Percentiles rank a stretch among this genome's conserved stretches.
Conservation (phyloP, 768 basidiomycete species). For the Antrodiella citrinella region DNA sequence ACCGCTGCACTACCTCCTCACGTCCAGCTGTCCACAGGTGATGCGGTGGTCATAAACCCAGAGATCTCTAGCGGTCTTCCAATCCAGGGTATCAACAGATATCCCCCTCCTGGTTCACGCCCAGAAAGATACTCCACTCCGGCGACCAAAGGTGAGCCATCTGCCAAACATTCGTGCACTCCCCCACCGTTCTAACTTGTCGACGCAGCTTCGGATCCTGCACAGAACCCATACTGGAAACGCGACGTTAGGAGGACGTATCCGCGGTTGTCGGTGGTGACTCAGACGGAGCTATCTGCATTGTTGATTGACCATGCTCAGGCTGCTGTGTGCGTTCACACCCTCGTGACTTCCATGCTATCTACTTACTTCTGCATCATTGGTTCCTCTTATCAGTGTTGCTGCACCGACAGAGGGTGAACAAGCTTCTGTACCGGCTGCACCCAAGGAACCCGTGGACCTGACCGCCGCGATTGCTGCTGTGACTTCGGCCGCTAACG, state of each 20-base stretch:
- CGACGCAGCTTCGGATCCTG: slow-evolving; percentile 69
- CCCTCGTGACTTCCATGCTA: slow-evolving; percentile 3
- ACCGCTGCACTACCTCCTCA: not conserved
- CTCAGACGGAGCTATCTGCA: slow-evolving; percentile 73
- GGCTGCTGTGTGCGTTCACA: slow-evolving; percentile 47
- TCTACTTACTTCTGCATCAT: slow-evolving; percentile 6
- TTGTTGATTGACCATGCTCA: slow-evolving; percentile 77
- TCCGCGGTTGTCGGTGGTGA: slow-evolving; percentile 85
- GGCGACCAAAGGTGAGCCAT: slow-evolving; percentile 68
- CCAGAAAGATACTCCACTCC: slow-evolving; percentile 83
- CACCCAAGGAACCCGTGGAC: slow-evolving; percentile 40
- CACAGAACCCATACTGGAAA: slow-evolving; percentile 93
- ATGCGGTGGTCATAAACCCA: slow-evolving; percentile 77
- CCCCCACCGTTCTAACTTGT: slow-evolving; percentile 10
- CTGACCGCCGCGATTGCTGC: slow-evolving; percentile 67
- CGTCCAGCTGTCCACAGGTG: slow-evolving; percentile 41
- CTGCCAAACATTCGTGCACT: not conserved
- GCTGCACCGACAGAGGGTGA: slow-evolving; percentile 38
- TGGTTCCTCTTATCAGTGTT: slow-evolving; percentile 32
- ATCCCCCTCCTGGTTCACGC: slow-evolving; percentile 83
- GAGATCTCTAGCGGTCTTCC: slow-evolving; percentile 90
- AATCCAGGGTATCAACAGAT: slow-evolving; percentile 60
- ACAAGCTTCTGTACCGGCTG: slow-evolving; percentile 36
- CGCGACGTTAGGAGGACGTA: slow-evolving; percentile 89
- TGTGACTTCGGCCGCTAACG: slow-evolving; percentile 46